phyloP scores from a whole-genome alignment of 805 yeast genomes.

The Kuraishia cidri region DNA sequence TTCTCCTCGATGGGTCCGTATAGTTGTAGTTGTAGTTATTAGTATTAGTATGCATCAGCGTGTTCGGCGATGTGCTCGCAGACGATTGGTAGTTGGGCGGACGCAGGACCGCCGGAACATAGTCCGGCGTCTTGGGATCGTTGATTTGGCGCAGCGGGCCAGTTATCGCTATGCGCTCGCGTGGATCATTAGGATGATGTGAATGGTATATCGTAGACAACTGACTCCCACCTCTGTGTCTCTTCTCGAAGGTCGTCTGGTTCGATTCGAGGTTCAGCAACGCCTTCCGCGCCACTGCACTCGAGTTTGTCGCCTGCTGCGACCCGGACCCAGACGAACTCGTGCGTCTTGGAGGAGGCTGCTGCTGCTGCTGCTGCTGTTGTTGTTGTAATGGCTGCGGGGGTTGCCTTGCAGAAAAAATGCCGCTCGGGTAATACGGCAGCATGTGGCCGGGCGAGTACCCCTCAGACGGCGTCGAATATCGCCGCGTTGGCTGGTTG shows the following conservation, averaged over 20 bases:
- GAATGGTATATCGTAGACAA: no score
- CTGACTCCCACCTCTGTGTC: no score
- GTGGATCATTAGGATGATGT: slow-evolving; percentile 4
- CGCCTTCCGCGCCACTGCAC: slow-evolving; percentile 5
- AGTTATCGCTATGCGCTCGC: slow-evolving; percentile 6
- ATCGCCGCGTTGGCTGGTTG: slow-evolving; percentile 25
- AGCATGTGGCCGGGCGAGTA: neutral
- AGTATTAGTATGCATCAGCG: no score
- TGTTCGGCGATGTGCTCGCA: slow-evolving; percentile 1
- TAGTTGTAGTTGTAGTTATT: slow-evolving; percentile 1
- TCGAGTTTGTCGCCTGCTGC: neutral
- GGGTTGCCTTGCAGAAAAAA: no score
- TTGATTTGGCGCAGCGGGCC: slow-evolving; percentile 30
- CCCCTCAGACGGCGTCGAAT: slow-evolving; percentile 15
- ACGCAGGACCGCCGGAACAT: slow-evolving; percentile 44
- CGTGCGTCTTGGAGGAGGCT: slow-evolving; percentile 1
- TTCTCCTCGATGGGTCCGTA: neutral
- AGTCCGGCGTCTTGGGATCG: slow-evolving; percentile 34
- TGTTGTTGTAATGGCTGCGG: neutral
- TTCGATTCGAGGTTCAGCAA: slow-evolving; percentile 15
- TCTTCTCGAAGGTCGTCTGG: slow-evolving; percentile 6
- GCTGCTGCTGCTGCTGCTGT: neutral
- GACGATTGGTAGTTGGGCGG: slow-evolving; percentile 15
- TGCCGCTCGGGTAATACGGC: slow-evolving; percentile 1
- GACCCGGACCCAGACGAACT: neutral